Conservation (phyloP, 2,329 filamentous ascomycete genomes). For the Fusarium sp. region DNA sequence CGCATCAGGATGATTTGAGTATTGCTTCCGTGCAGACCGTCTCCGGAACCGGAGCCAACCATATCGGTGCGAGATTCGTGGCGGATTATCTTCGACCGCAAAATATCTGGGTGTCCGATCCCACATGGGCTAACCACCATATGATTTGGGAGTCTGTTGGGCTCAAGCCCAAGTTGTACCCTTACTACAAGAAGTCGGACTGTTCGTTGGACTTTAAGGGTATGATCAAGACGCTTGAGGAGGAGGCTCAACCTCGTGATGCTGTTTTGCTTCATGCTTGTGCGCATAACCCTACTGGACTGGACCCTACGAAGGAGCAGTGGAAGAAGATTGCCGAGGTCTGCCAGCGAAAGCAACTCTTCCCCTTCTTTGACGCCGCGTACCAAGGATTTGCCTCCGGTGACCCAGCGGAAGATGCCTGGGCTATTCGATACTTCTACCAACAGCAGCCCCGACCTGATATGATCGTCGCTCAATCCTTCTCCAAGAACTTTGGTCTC, state of each 20-base stretch:
- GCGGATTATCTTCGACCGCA: slow-evolving; percentile 83
- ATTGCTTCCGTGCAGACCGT: slow-evolving; percentile 83
- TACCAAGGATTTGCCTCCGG: slow-evolving; percentile 98
- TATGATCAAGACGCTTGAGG: slow-evolving; percentile 77
- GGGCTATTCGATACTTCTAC: slow-evolving; percentile 91
- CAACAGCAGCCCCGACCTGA: slow-evolving; percentile 72
- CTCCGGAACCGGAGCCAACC: slow-evolving; percentile 94
- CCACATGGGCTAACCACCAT: slow-evolving; percentile 98
- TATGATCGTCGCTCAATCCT: slow-evolving; percentile 88
- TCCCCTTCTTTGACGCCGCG: slow-evolving; percentile 97
- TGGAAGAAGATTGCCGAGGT: slow-evolving; percentile 89
- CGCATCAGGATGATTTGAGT: slow-evolving; percentile 23
- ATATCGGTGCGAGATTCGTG: slow-evolving; percentile 92
- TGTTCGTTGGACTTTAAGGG: slow-evolving; percentile 91
- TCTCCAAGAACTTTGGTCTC: slow-evolving; percentile 98
- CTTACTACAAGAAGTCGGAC: slow-evolving; percentile 89
- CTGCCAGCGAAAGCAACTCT: slow-evolving; percentile 81
- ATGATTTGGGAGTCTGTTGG: slow-evolving; percentile 95
- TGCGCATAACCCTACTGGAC: slow-evolving; percentile 96
- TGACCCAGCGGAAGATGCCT: slow-evolving; percentile 83
- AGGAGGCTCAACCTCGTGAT: slow-evolving; percentile 76
- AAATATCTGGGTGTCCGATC: slow-evolving; percentile 90
- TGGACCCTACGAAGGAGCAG: slow-evolving; percentile 91
- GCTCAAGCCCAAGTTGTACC: slow-evolving; percentile 82
- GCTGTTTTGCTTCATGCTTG: slow-evolving; percentile 93